These are phyloP conservation scores for Paxillus ammoniavirescens DNA, from an alignment of 768 basidiomycete species.

Conservation along the genomic window DNA sequence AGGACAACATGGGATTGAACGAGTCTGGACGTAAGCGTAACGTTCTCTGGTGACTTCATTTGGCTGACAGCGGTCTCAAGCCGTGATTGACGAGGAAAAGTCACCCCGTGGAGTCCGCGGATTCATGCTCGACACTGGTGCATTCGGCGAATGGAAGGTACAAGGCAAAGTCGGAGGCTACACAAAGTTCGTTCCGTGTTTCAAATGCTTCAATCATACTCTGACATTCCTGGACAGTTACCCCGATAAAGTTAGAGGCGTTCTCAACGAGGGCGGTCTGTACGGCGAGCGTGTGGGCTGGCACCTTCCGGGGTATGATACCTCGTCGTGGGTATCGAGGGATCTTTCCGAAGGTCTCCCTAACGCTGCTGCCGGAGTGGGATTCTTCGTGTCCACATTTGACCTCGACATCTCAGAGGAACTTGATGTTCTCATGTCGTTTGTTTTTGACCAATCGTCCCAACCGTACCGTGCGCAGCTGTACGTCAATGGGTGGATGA, in stretches of 20 bases:
- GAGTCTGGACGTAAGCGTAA: conserved; percentile 49
- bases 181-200: conserved; percentile 42
- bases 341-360: conserved; percentile 61
- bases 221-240: conserved; percentile 43
- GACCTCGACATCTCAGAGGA: conserved; percentile 54
- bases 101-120: conserved; percentile 79
- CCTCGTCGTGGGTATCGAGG: conserved; percentile 55
- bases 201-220: neutral
- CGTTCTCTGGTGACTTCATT: neutral
- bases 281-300: conserved; percentile 71
- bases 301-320: conserved; percentile 73
- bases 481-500: conserved; percentile 89
- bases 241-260: conserved; percentile 67
- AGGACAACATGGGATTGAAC: conserved; percentile 83
- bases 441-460: conserved; percentile 61
- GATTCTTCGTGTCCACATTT: conserved; percentile 81
- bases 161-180: conserved; percentile 80
- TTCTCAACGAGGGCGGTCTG: conserved; percentile 72
- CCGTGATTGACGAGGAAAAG: conserved; percentile 53
- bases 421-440: conserved; percentile 69
- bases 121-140: conserved; percentile 63
- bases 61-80: conserved; percentile 21
- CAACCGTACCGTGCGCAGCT: conserved; percentile 71
- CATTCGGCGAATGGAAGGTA: conserved; percentile 65
- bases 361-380: conserved; percentile 59